Conservation (phyloP, 225 moss, liverwort and hornwort genomes). For the Straminergon stramineum region DNA sequence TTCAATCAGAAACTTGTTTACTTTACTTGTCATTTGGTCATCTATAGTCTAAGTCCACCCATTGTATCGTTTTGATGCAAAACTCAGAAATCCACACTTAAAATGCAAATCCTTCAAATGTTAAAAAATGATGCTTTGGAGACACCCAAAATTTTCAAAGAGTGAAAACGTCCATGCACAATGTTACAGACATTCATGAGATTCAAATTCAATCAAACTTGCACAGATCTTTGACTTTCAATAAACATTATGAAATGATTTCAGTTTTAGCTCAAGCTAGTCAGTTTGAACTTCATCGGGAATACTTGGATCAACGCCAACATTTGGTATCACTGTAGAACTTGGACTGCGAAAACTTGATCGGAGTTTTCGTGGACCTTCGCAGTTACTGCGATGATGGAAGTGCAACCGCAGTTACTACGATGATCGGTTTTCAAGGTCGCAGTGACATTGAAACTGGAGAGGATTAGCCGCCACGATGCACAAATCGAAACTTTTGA, state of each 20-base stretch:
- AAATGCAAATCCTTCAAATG: neutral
- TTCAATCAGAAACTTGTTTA: neutral
- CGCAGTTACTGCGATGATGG: too few relatives aligned
- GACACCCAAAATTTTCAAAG: neutral
- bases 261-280: slow-evolving; percentile 12
- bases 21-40: neutral
- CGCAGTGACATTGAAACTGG: too few relatives aligned
- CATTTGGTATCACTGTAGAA: too few relatives aligned
- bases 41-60: neutral
- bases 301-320: too few relatives aligned
- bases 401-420: too few relatives aligned
- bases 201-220: slow-evolving; percentile 3
- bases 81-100: neutral
- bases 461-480: too few relatives aligned
- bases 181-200: slow-evolving; percentile 9
- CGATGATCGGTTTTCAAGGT: too few relatives aligned
- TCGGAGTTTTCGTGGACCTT: too few relatives aligned
- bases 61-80: neutral
- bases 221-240: neutral
- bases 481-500: too few relatives aligned
- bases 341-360: too few relatives aligned
- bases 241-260: slow-evolving; percentile 37
- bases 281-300: too few relatives aligned
- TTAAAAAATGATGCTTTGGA: neutral
- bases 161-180: neutral